Percentiles rank a stretch among this genome's conserved stretches.
Evolutionary conservation across 306 rosid species (phyloP).

Genomic region (Arachis stenosperma): DNA sequence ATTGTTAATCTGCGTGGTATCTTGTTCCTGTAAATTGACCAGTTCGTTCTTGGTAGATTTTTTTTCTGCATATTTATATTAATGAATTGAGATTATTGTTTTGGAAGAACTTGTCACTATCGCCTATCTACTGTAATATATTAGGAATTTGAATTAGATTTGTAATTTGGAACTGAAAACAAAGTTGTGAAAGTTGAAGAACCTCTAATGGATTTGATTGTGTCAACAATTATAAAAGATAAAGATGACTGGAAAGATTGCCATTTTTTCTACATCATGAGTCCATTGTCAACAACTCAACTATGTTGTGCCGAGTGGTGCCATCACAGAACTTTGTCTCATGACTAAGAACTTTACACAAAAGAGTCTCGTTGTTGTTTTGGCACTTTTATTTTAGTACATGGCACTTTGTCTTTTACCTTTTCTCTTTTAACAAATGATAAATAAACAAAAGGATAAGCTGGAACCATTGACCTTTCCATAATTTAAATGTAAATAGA

Average conservation of each 20-base stretch:
- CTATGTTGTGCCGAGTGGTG: not conserved
- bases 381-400: not conserved
- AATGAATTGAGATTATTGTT: conserved; percentile 19
- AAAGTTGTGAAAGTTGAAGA: not conserved
- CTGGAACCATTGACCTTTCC: not conserved
- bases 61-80: not conserved
- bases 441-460: not conserved
- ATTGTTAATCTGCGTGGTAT: conserved; percentile 11
- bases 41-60: not conserved
- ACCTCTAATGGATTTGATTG: conserved; percentile 1
- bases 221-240: not conserved
- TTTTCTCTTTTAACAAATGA: not conserved
- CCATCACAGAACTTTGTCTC: not conserved
- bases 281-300: not conserved
- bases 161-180: conserved; percentile 9
- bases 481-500: not conserved
- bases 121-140: no score
- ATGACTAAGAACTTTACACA: not conserved
- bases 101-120: conserved; percentile 1
- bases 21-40: not conserved
- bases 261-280: not conserved
- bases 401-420: not conserved
- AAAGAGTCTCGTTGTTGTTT: not conserved
- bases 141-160: not conserved
- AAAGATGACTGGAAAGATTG: not conserved